Percentiles rank a stretch among this genome's conserved stretches.
These are phyloP conservation scores for Cucurbita maxima DNA, from an alignment of 306 rosid genomes.

Conservation along the genomic window DNA sequence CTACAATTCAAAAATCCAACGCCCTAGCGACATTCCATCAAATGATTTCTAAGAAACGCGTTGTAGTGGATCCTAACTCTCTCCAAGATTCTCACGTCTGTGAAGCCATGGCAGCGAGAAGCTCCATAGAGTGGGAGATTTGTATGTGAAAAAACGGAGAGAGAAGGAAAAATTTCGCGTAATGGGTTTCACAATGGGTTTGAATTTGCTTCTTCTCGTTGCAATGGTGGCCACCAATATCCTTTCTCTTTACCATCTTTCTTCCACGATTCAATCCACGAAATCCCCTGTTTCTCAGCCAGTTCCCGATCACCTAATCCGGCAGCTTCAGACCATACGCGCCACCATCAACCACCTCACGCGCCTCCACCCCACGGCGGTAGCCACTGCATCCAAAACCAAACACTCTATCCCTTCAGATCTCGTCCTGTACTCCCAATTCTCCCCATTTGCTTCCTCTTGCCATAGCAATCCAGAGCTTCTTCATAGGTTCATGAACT, in stretches of 20 bases:
- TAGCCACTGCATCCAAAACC: conserved; percentile 7
- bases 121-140: not conserved
- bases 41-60: not conserved
- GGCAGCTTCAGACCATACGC: conserved; percentile 77
- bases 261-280: conserved; percentile 50
- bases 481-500: conserved; percentile 65
- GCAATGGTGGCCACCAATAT: conserved; percentile 98
- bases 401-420: conserved; percentile 36
- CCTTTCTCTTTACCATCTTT: conserved; percentile 80
- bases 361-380: conserved; percentile 38
- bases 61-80: not conserved
- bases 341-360: conserved; percentile 94
- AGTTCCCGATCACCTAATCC: conserved; percentile 70
- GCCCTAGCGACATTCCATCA: not conserved
- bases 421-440: conserved; percentile 59
- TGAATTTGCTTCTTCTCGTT: conserved; percentile 55
- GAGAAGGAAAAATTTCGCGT: not conserved
- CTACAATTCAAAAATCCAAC: not conserved
- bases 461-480: conserved; percentile 73
- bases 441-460: conserved; percentile 72
- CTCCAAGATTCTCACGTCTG: not conserved
- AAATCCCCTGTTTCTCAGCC: conserved; percentile 30
- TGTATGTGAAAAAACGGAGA: not conserved
- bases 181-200: conserved; percentile 78
- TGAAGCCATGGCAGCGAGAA: not conserved